Base-by-base conservation (phyloP, 2,329 filamentous ascomycete species). In the Lasiodiplodia gonubiensis region DNA sequence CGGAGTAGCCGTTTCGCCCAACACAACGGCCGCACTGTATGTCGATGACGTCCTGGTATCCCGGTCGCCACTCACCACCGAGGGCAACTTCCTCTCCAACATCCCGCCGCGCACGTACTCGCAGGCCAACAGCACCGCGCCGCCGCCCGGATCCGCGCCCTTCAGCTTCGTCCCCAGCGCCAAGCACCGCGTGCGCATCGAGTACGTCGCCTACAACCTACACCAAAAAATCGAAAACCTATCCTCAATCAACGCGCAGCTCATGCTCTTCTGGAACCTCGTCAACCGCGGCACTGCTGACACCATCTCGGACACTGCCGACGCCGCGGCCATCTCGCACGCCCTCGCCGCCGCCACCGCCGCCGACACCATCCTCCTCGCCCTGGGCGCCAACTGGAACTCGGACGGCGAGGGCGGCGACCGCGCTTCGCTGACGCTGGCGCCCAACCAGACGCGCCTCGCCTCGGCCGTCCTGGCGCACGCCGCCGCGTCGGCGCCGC, bases 201-300 rank as follows among this genome's bases (percentile, higher is more conserved):
- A 82, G 69, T 83, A 79, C 65, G 79, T 81, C 61, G 79, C 80
- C 12, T 83, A 77, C 72, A 81, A 81, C 55, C 70, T 79, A 0
- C 75, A 75, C 69, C 78, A 79, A 66, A 80, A 79, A 59, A 73
- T 74, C 30, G 80, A 77, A 53, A 82, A 82, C 60, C 72, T 77
- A 0, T 76, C 76, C 48, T 80, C 79, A 0, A 70, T 83, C 1
- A 83, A 83, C 64, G 78, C 80, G 0, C 78, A 82, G 68, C 72
- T 83, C 2, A 68, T 80, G 10, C 70, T 83, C 0, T 83, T 82
- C 70, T 83, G 81, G 81, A 83, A 83, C 70, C 75, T 83, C 18
- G 79, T 82, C 35, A 78, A 79, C 71, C 74, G 76, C 8, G 71
- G n/a, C 23, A 33, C 30, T 1, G 7, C 30, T 33, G 30, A 33